phyloP scores from a whole-genome alignment of 352 stramenopile species.

The Phytophthora ramorum region DNA sequence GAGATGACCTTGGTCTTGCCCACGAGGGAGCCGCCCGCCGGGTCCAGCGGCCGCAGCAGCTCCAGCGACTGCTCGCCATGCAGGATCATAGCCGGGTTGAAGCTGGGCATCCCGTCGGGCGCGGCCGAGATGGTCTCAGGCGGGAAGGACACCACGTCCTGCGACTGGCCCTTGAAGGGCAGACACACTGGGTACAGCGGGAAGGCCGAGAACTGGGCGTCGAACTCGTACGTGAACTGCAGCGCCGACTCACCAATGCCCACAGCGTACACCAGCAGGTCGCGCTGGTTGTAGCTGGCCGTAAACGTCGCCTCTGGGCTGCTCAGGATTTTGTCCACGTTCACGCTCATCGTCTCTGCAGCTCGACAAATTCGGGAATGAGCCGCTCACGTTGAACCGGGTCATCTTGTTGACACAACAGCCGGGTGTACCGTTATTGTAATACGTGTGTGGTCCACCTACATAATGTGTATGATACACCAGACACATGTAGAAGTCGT shows the following conservation, averaged over 20 bases:
- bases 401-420: slow-evolving; percentile 25
- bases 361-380: slow-evolving; percentile 29
- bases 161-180: slow-evolving; percentile 86
- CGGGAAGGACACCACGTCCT: slow-evolving; percentile 91
- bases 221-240: slow-evolving; percentile 91
- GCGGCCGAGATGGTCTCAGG: slow-evolving; percentile 63
- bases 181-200: slow-evolving; percentile 90
- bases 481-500: slow-evolving; percentile 22
- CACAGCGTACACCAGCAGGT: slow-evolving; percentile 89
- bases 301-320: slow-evolving; percentile 56
- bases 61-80: slow-evolving; percentile 89
- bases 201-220: slow-evolving; percentile 88
- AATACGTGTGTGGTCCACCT: background rate
- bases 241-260: slow-evolving; percentile 88
- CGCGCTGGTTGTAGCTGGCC: slow-evolving; percentile 88
- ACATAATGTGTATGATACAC: background rate
- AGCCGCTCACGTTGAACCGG: slow-evolving; percentile 25
- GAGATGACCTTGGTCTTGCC: slow-evolving; percentile 78
- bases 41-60: slow-evolving; percentile 74
- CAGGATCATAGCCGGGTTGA: slow-evolving; percentile 88
- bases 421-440: background rate
- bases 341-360: slow-evolving; percentile 48
- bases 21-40: slow-evolving; percentile 56
- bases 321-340: slow-evolving; percentile 72
- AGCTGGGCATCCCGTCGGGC: slow-evolving; percentile 70